Evolutionary conservation across 2,329 filamentous ascomycete genomes (phyloP).

Genomic region (Plectosphaerella plurivora): DNA sequence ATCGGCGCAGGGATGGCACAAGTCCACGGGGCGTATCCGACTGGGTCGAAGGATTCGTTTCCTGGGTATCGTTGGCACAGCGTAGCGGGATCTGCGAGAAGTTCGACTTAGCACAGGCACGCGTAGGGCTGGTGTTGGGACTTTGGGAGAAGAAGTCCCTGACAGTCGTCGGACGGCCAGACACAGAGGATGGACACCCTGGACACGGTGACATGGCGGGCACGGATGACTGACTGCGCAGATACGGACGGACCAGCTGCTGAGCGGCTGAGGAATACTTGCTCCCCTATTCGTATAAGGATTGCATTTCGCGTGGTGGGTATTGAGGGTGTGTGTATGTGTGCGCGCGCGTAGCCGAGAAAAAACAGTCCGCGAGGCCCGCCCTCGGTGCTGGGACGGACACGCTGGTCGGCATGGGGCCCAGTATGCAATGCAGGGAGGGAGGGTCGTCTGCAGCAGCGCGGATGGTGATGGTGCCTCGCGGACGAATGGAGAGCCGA

Average conservation of each 20-base stretch:
- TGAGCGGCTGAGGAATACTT: too few species aligned
- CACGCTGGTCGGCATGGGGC: background rate
- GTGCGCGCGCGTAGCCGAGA: too few species aligned
- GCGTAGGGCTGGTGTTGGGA: background rate
- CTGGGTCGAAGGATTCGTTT: background rate
- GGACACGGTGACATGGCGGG: too few species aligned
- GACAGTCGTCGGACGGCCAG: too few species aligned
- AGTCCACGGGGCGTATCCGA: background rate
- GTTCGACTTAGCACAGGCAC: background rate
- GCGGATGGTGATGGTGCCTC: background rate
- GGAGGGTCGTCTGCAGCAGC: background rate
- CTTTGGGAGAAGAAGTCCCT: background rate
- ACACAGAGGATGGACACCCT: too few species aligned
- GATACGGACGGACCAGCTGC: too few species aligned
- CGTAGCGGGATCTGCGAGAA: background rate
- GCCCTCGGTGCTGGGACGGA: too few species aligned
- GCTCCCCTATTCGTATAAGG: too few species aligned
- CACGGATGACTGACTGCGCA: background rate
- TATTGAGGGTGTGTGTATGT: too few species aligned
- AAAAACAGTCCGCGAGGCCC: too few species aligned
- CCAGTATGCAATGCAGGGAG: background rate
- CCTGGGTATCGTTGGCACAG: background rate
- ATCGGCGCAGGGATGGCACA: slow-evolving; percentile 3
- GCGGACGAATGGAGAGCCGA: background rate
- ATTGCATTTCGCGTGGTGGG: too few species aligned